A percentile compares a stretch with the other conserved stretches of the same genome.
phyloP scores from a whole-genome alignment of 805 yeast species.

The Saturnispora dispora region DNA sequence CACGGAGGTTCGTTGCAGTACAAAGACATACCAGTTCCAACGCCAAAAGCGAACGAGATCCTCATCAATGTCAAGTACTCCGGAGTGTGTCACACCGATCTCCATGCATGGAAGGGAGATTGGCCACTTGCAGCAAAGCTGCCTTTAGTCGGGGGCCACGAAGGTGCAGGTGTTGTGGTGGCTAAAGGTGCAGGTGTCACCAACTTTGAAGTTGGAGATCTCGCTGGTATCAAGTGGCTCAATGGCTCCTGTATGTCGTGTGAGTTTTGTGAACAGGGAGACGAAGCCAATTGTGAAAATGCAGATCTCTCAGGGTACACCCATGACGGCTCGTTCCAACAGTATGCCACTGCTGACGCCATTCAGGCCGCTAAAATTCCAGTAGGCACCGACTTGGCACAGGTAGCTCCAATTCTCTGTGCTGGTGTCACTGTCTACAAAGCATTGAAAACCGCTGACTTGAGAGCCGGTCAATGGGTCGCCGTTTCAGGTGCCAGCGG shows the following conservation, averaged over 20 bases:
- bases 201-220: conserved; percentile 55
- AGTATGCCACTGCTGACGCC: conserved; percentile 46
- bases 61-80: conserved; percentile 61
- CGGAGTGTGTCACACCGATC: conserved; percentile 69
- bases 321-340: conserved; percentile 55
- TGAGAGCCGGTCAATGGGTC: conserved; percentile 42
- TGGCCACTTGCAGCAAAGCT: conserved; percentile 53
- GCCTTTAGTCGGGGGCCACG: conserved; percentile 66
- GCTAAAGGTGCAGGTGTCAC: conserved; percentile 51
- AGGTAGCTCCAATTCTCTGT: conserved; percentile 41
- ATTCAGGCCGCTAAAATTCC: conserved; percentile 42
- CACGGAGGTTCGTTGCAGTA: conserved; percentile 54
- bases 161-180: conserved; percentile 66
- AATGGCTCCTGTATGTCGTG: conserved; percentile 59
- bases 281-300: conserved; percentile 57
- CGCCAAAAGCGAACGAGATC: conserved; percentile 54
- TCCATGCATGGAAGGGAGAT: conserved; percentile 68
- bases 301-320: conserved; percentile 71
- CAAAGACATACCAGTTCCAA: conserved; percentile 67
- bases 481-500: conserved; percentile 46
- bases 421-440: conserved; percentile 48
- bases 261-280: conserved; percentile 50
- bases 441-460: conserved; percentile 41
- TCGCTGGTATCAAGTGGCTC: conserved; percentile 62
- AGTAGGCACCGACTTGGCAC: conserved; percentile 37